These are phyloP conservation scores for Scleroderma citrinum DNA, from an alignment of 768 basidiomycete genomes.

Conservation along the genomic window DNA sequence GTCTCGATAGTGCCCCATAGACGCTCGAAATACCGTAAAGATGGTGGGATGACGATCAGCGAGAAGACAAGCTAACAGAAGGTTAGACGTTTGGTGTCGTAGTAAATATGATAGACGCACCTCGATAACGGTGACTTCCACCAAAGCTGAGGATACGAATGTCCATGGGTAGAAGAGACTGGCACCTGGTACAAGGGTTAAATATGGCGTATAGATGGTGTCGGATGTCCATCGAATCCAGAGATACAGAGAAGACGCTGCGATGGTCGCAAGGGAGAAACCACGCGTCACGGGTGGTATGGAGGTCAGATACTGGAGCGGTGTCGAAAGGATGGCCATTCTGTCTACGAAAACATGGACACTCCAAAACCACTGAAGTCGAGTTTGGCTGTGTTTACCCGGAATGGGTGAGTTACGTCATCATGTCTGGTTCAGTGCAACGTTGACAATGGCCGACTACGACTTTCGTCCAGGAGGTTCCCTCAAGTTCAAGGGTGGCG, in stretches of 20 bases:
- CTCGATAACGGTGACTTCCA: constrained; percentile 81
- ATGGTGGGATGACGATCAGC: constrained; percentile 71
- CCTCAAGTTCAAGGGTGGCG: constrained; percentile 85
- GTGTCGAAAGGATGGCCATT: constrained; percentile 78
- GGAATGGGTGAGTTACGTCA: constrained; percentile 26
- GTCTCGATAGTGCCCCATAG: constrained; percentile 90
- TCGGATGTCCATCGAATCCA: constrained; percentile 56
- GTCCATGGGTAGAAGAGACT: constrained; percentile 91
- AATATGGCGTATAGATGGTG: constrained; percentile 49
- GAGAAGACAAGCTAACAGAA: constrained; percentile 63
- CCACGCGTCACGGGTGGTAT: constrained; percentile 76
- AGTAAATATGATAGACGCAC: constrained; percentile 42
- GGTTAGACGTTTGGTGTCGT: constrained; percentile 2
- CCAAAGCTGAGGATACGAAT: constrained; percentile 79
- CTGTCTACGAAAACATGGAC: constrained; percentile 10
- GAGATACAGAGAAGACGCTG: constrained; percentile 53
- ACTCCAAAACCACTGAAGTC: background rate
- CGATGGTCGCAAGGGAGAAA: constrained; percentile 58
- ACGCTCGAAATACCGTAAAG: constrained; percentile 86
- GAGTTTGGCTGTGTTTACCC: constrained; percentile 22
- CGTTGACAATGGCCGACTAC: constrained; percentile 74
- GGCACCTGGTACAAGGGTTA: constrained; percentile 76
- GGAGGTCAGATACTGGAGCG: constrained; percentile 60
- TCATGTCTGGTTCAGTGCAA: constrained; percentile 12
- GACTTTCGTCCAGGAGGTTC: constrained; percentile 81